These are phyloP conservation scores for Scleroderma bovista DNA, from an alignment of 768 basidiomycete genomes.

Conservation along the genomic window DNA sequence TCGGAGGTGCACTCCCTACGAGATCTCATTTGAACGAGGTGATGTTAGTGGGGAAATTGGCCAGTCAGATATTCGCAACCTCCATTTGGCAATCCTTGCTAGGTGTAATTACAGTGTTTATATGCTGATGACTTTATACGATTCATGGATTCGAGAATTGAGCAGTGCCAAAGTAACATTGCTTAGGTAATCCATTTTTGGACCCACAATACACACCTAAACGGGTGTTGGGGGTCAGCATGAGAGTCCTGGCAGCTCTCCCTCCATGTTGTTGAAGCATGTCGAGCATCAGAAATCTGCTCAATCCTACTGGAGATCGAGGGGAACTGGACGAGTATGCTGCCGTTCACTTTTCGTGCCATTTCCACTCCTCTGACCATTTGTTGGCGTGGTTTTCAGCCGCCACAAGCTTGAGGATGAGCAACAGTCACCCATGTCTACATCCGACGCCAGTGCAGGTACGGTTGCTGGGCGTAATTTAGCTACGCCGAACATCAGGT, in stretches of 20 bases:
- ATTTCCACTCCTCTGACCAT: conserved; percentile 11
- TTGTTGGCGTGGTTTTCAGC: conserved; percentile 23
- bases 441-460: conserved; percentile 29
- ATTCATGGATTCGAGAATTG: background rate
- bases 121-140: too few relatives aligned
- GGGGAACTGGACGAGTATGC: conserved; percentile 39
- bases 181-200: conserved; percentile 25
- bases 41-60: too few relatives aligned
- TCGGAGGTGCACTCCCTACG: too few relatives aligned
- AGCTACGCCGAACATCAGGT: conserved; percentile 19
- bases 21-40: too few relatives aligned
- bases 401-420: conserved; percentile 20
- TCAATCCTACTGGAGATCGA: conserved; percentile 47
- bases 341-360: conserved; percentile 16
- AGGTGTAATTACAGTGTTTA: too few relatives aligned
- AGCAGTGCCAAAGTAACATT: background rate
- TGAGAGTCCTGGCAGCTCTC: conserved; percentile 8
- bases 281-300: conserved; percentile 51
- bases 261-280: conserved; percentile 33
- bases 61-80: too few relatives aligned
- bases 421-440: conserved; percentile 31
- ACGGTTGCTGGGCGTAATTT: conserved; percentile 18
- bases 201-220: conserved; percentile 27
- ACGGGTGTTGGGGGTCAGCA: conserved; percentile 2
- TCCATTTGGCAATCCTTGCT: too few relatives aligned